Base-by-base conservation (phyloP, 176 grass and related monocot genomes). In the Musa acuminata region DNA sequence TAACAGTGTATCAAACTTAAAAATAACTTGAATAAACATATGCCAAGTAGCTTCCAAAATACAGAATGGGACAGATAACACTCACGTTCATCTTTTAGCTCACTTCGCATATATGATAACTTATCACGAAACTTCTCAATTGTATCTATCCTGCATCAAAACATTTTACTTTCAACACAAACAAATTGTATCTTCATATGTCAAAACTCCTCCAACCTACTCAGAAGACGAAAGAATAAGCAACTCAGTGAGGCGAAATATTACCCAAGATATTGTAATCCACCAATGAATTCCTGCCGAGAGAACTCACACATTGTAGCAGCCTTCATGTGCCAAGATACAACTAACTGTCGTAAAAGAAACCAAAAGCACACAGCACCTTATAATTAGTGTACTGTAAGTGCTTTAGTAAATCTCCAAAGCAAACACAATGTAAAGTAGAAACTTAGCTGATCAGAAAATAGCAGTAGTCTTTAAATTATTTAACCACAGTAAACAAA, bases 291-390 rank as follows among this genome's bases (percentile, higher is more conserved):
- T 82, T 96, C 93, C 73, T 96, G 89, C 59, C 35, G 78, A 77
- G 93, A 88, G 75, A 99, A 99, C 84, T 99, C 96, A 87, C 96
- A 99, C 96, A 99, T 99, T 72, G 96, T 99, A 58, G 86, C 91
- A 53, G 96, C 96, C 89, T 95, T 99, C 96, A 99, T 99, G 83
- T 99, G 96, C 96, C 91, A 99, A 72, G 91, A 99, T 84, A 99
- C 85, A 78, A 95, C 96, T 90, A 99, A 89, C 96, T 99, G 89
- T 78, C n/a, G 55, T 66, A 75, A 25, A 14, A 75, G 21, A 64
- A 53, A 19, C 51, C 49, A 67, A 60, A 60, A 60, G 20, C 2
- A 70, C 8, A 50, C 51, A 9, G 48, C 14, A 43, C 35, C 35
- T 43, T 70, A 8, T 51, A 50, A 21, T 70, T 21, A 51, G 14